Percentiles rank a stretch among this genome's conserved stretches.
phyloP scores from a whole-genome alignment of 2,329 filamentous ascomycete genomes.

The Hymenoscyphus occultus region DNA sequence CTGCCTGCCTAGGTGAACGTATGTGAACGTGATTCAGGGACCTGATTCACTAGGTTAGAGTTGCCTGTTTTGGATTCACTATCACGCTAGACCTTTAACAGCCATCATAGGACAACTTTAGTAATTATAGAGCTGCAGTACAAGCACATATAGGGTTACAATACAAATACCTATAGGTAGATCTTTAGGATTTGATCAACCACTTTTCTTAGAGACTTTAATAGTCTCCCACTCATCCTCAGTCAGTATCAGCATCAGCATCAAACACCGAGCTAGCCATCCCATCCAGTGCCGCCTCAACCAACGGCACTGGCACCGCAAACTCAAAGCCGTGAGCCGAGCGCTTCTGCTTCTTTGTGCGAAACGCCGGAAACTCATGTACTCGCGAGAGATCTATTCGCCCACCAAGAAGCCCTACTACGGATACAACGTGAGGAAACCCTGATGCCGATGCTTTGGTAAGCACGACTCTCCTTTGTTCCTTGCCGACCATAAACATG shows the following conservation, averaged over 20 bases:
- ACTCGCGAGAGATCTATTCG: background rate
- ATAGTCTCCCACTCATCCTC: too few species aligned
- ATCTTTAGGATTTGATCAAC: too few species aligned
- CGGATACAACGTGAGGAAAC: background rate
- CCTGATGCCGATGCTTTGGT: background rate
- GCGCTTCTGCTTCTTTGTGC: background rate
- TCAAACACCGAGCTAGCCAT: too few species aligned
- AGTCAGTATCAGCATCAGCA: too few species aligned
- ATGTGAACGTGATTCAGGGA: background rate
- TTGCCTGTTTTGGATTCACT: too few species aligned
- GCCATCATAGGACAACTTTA: too few species aligned
- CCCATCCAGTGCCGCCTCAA: background rate
- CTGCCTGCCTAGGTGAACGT: background rate
- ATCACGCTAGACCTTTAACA: too few species aligned
- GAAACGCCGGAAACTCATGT: background rate
- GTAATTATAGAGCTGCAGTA: too few species aligned
- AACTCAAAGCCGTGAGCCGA: background rate
- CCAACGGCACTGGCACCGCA: background rate
- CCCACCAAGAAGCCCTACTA: background rate
- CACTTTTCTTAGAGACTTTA: too few species aligned
- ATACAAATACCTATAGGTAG: too few species aligned
- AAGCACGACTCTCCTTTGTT: background rate
- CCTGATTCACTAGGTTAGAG: too few species aligned
- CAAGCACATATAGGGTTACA: too few species aligned
- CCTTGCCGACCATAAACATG: slow-evolving; percentile 18